A percentile compares a stretch with the other conserved stretches of the same genome.
These are phyloP conservation scores for Hemisphaericaspora nanyangensis DNA, from an alignment of 805 yeast genomes.

Conservation along the genomic window DNA sequence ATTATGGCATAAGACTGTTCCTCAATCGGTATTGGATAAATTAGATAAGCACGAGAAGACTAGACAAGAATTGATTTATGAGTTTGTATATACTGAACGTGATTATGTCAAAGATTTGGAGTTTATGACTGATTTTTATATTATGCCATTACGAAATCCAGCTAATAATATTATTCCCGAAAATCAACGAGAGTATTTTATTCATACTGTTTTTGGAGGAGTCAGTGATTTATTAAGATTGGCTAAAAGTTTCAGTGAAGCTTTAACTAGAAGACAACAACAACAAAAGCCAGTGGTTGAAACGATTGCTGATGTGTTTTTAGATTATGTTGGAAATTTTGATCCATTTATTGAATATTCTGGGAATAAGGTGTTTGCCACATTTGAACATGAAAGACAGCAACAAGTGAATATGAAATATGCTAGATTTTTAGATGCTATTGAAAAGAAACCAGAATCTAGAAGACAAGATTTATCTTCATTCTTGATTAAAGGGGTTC, in stretches of 20 bases:
- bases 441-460: conserved; percentile 78
- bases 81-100: conserved; percentile 88
- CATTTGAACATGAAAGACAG: conserved; percentile 92
- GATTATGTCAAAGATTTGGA: conserved; percentile 94
- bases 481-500: conserved; percentile 90
- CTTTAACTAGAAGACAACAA: conserved; percentile 78
- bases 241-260: conserved; percentile 82
- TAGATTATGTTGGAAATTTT: conserved; percentile 79
- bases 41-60: conserved; percentile 82
- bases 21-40: conserved; percentile 69
- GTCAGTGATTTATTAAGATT: conserved; percentile 82
- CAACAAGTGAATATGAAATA: conserved; percentile 85
- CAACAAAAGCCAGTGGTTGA: conserved; percentile 80
- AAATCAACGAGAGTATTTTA: conserved; percentile 83
- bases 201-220: conserved; percentile 87
- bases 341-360: conserved; percentile 93
- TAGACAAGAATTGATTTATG: conserved; percentile 93
- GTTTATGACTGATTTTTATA: conserved; percentile 89
- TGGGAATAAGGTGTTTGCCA: conserved; percentile 92
- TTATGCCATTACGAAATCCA: conserved; percentile 82
- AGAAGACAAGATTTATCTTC: conserved; percentile 90
- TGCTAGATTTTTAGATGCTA: conserved; percentile 90
- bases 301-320: conserved; percentile 80
- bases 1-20: conserved; percentile 91
- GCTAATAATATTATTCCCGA: conserved; percentile 75